A percentile compares a stretch with the other conserved stretches of the same genome.
phyloP scores from a whole-genome alignment of 2,329 filamentous ascomycete species.

The Camillea tinctor region DNA sequence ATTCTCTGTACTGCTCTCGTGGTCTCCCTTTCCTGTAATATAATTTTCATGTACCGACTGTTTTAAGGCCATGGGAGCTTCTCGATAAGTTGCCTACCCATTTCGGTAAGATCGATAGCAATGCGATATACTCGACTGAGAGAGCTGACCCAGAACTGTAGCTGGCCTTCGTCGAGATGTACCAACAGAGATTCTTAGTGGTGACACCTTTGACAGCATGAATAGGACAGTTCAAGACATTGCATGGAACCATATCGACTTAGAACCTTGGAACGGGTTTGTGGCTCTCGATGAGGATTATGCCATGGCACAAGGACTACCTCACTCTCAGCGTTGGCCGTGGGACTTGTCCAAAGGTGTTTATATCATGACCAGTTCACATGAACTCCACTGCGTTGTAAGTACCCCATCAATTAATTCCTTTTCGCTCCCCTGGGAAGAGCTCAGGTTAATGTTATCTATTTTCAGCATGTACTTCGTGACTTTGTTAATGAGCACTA shows the following conservation, averaged over 20 bases:
- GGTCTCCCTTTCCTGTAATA: constrained; percentile 8
- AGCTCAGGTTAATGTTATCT: neutral
- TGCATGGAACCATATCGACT: constrained; percentile 8
- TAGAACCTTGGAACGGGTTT: constrained; percentile 16
- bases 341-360: constrained; percentile 15
- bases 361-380: constrained; percentile 15
- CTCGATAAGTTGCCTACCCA: constrained; percentile 9
- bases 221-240: constrained; percentile 15
- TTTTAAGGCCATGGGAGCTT: constrained; percentile 11
- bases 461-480: constrained; percentile 11
- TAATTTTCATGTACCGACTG: constrained; percentile 9
- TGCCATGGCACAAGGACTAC: constrained; percentile 6
- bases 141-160: constrained; percentile 2
- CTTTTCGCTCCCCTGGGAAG: neutral
- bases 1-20: neutral
- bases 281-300: constrained; percentile 16
- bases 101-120: constrained; percentile 7
- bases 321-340: constrained; percentile 18
- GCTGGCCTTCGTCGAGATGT: constrained; percentile 14
- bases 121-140: no score
- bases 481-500: constrained; percentile 11
- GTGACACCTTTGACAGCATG: constrained; percentile 10
- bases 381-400: constrained; percentile 20
- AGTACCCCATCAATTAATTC: neutral
- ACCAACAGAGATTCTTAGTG: constrained; percentile 10